Evolutionary conservation across 2,329 filamentous ascomycete species (phyloP).

Genomic region (Aureobasidium leucospermi): DNA sequence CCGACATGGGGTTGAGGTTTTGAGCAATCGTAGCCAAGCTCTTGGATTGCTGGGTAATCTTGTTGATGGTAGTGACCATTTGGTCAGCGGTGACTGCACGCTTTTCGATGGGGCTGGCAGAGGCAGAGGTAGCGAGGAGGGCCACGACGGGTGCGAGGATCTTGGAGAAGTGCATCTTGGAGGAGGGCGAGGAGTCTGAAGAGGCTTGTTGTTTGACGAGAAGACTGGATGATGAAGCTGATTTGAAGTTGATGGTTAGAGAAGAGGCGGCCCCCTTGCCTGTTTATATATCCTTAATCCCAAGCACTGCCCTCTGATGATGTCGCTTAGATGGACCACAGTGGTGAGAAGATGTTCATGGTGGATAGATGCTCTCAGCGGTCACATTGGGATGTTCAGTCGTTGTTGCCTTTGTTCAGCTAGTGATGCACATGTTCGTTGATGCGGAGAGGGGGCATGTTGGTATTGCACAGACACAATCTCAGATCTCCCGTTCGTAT

Average conservation of each 20-base stretch:
- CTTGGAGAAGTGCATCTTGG: neutral
- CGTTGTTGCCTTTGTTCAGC: neutral
- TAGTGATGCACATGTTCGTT: neutral
- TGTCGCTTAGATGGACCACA: too few species aligned
- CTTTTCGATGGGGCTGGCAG: constrained; percentile 10
- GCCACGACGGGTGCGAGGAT: neutral
- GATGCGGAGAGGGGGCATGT: neutral
- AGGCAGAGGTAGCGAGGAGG: neutral
- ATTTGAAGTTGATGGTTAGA: neutral
- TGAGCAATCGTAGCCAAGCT: constrained; percentile 3
- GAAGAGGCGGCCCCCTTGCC: neutral
- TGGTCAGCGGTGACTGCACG: constrained; percentile 7
- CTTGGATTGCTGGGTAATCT: constrained; percentile 14
- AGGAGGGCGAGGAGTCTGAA: too few species aligned
- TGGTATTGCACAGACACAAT: neutral
- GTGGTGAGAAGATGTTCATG: neutral
- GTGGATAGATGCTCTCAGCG: neutral
- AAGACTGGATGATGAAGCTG: neutral
- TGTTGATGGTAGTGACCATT: constrained; percentile 14
- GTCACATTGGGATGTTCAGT: neutral
- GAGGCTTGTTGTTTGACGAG: neutral
- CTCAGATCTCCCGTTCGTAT: neutral
- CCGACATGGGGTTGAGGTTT: constrained; percentile 1
- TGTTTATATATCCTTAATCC: neutral
- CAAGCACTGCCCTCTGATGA: neutral